phyloP scores from a whole-genome alignment of 768 basidiomycete genomes.

The Collybia sordida region DNA sequence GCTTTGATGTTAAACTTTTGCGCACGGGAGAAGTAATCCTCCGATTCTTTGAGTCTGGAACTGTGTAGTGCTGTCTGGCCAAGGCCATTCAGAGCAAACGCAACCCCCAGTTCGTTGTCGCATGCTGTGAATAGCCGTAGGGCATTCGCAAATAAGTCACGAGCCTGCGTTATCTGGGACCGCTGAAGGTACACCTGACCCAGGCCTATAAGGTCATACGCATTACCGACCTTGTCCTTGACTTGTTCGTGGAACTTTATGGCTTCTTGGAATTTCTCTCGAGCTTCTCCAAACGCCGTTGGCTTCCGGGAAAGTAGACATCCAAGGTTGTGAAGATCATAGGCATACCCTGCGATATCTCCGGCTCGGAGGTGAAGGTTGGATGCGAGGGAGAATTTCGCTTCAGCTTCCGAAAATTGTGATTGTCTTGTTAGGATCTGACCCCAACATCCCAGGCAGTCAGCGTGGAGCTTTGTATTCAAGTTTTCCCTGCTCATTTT shows the following conservation, averaged over 20 bases:
- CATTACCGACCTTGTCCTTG: conserved; percentile 18
- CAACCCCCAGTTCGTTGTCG: conserved; percentile 18
- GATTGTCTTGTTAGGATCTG: conserved; percentile 22
- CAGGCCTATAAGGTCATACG: conserved; percentile 23
- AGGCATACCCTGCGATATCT: conserved; percentile 24
- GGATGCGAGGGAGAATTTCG: conserved; percentile 19
- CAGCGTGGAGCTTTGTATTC: conserved; percentile 13
- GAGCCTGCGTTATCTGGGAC: conserved; percentile 7
- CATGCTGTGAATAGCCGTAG: conserved; percentile 15
- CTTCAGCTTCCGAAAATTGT: conserved; percentile 17
- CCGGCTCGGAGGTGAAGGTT: conserved; percentile 18
- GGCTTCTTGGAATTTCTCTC: conserved; percentile 14
- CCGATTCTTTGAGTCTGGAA: conserved; percentile 19
- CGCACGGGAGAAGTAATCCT: conserved; percentile 17
- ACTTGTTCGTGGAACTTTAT: conserved; percentile 16
- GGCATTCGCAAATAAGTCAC: conserved; percentile 12
- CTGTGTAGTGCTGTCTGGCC: conserved; percentile 16
- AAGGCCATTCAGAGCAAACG: conserved; percentile 21
- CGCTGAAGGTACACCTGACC: conserved; percentile 20
- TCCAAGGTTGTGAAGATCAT: conserved; percentile 26
- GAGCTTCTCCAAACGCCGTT: conserved; percentile 10
- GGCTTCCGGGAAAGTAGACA: conserved; percentile 14
- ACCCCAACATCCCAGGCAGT: conserved; percentile 26
- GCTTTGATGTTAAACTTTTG: conserved; percentile 10
- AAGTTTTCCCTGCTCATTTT: no score